Evolutionary conservation across 805 yeast genomes (phyloP), one percentile per base, ranked within the genome.

Genomic region (Metschnikowia henanensis): DNA sequence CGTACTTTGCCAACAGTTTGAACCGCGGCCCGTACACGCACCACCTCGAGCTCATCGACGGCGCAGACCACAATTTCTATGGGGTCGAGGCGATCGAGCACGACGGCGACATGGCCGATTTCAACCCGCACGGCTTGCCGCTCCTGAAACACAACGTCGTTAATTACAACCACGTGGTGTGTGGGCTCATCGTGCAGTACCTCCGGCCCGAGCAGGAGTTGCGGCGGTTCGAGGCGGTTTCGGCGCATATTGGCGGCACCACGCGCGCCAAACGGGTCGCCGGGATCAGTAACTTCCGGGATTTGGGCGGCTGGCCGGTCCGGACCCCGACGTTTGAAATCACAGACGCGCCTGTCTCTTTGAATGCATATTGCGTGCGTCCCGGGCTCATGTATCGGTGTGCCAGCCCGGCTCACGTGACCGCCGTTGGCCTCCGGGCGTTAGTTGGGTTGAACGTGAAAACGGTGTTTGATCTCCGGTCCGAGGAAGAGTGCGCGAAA

Each of bases 1-100:
- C 83, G 0, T 53, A 53, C 29, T 88, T 70, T 65, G 79, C 85
- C 6, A 80, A 84, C 52, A 51, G 66, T 8, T 75, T 90, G 37
- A 74, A 72, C 21, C 65, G 76, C 5, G 78, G 90, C 17, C 83
- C 48, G 0, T 52, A 52, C 23, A 54, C 72, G 3, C 75, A 85
- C 52, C 68, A 72, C 3, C 65, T 89, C 41, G 68, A 70, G 29
- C 60, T 87, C 6, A 66, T 91, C 9, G 77, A 78, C 1, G 71
- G 70, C 35, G 96, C 96, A 0, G 91, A 88, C 59, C 98, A 91
- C 62, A 87, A 86, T 55, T 90, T 76, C 57, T 85, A 76, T 57
- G 92, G 94, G 0, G 49, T 57, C 1, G 56, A 61, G 3, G 65
- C 53, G 8, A 68, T 75, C 35, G 54, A 62, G 15, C 66, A 64